Evolutionary conservation across 176 grass and related monocot genomes (phyloP), one percentile per base, ranked within the genome.

Genomic region (Saccharum spontaneum): DNA sequence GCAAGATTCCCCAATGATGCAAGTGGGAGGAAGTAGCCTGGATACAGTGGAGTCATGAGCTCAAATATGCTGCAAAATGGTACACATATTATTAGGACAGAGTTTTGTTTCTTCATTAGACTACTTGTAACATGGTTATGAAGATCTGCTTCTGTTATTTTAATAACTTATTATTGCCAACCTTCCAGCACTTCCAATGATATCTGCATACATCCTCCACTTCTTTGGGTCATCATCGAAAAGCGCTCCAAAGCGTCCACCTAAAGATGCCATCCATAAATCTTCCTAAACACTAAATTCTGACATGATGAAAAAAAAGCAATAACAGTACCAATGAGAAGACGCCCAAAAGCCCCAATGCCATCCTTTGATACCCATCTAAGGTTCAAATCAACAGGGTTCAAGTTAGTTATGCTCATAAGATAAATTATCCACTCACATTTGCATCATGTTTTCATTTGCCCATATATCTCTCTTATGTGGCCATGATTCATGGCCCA

Each of bases 331-430:
- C 95, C 95, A 93, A 98, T 91, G 76, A 98, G 82, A 87, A 98
- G 83, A 52, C 93, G 92, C 11, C 95, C 93, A 85, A 92, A 87
- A 67, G 95, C 93, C 85, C 95, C 95, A 70, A 98, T 88, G 73
- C 95, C 95, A 93, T 95, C 95, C 73, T 98, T 98, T 64, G 91
- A 93, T 67, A 98, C 95, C 95, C 95, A 98, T 93, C 95, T 98
- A 77, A 43, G 28, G 43, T 71, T 77, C 31, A 48, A 79, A 84
- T 84, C 12, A 90, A 69, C 26, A 68, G 10, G 8, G 64, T 33
- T 66, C 13, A 61, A 75, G 45, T 88, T 70, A 83, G 69, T 28
- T 50, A 54, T 28, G 11, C n/a, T 67, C 23, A 77, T 23, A 83
- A 77, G 13, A 75, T 45, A 75, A 82, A 66, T 54, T 45, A 63